These are phyloP conservation scores for Zarea fungicola DNA, from an alignment of 2,329 filamentous ascomycete genomes.

Conservation along the genomic window DNA sequence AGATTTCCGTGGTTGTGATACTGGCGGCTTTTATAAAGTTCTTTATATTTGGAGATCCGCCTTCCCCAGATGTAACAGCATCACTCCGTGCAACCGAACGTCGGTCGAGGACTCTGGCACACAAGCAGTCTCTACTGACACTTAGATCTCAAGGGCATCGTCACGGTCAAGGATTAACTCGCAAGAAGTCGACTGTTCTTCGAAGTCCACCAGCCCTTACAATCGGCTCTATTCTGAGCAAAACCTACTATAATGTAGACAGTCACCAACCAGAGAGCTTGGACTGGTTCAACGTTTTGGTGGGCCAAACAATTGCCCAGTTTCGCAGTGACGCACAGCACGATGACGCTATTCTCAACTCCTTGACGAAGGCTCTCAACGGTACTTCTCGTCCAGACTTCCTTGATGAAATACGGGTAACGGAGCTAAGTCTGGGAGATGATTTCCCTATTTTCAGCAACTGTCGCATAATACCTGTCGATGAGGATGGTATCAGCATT, in stretches of 20 bases:
- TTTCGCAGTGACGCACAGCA: constrained; percentile 88
- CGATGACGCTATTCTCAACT: constrained; percentile 82
- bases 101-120: constrained; percentile 66
- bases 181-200: constrained; percentile 67
- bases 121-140: constrained; percentile 68
- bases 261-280: constrained; percentile 94
- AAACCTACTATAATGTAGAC: constrained; percentile 96
- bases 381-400: constrained; percentile 84
- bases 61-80: constrained; percentile 75
- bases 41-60: constrained; percentile 97
- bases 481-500: constrained; percentile 65
- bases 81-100: constrained; percentile 70
- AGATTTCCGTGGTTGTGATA: constrained; percentile 85
- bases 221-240: constrained; percentile 88
- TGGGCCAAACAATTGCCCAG: constrained; percentile 95
- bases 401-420: constrained; percentile 87
- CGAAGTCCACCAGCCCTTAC: constrained; percentile 70
- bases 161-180: constrained; percentile 44
- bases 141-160: constrained; percentile 44
- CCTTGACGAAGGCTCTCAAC: constrained; percentile 80
- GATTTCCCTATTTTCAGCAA: constrained; percentile 99
- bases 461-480: constrained; percentile 88
- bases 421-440: constrained; percentile 88
- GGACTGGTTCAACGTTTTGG: constrained; percentile 98
- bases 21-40: constrained; percentile 97